Evolutionary conservation across 2,329 filamentous ascomycete genomes (phyloP), one percentile per base, ranked within the genome.

Genomic region (Cytospora leucostoma): DNA sequence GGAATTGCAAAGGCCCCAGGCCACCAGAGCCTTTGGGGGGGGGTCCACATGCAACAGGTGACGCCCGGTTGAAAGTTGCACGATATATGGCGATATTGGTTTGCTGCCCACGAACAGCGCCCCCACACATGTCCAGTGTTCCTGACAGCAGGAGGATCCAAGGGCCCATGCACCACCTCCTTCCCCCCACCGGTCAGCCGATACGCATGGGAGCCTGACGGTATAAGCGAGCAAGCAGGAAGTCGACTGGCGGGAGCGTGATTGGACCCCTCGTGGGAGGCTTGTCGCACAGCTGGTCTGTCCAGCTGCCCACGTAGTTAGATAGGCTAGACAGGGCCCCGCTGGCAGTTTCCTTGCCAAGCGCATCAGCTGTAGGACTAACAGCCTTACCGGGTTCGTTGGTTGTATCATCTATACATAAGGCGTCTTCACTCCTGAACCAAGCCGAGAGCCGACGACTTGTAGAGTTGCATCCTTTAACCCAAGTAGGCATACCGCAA

Each of bases 1-100:
- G 54, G 13, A 55, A 37, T 34, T 21, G 44, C n/a, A 27, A 27
- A 27, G 12, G 13, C 33, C 49, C 32, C 32, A 47, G n/a, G 17
- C 35, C 38, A 44, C 35, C 38, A 47, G 44, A 21, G 44, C 1
- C 40, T n/a, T 44, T n/a, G 15, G 5, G n/a, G 40, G 17, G 15
- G 5, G n/a, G 40, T n/a, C 40, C 44, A 47, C n/a, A 19, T 21
- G 44, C 4, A 47, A 21, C 51, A 61, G 51, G 19, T 61, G 59
- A 61, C 40, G 59, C 47, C 13, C 33, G 32, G 33, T 27, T 21
- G 19, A n/a, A 35, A 17, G 57, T 64, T 51, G 56, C 62, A 64
- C 57, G 11, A 50, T 37, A 38, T 64, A 44, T 38, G 57, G 40
- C 34, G 52, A 27, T 33, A 33, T 52, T 19, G 58, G 52, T n/a